These are phyloP conservation scores for Pseudonitzschia pungens DNA, from an alignment of 108 stramenopile species.

Conservation along the genomic window DNA sequence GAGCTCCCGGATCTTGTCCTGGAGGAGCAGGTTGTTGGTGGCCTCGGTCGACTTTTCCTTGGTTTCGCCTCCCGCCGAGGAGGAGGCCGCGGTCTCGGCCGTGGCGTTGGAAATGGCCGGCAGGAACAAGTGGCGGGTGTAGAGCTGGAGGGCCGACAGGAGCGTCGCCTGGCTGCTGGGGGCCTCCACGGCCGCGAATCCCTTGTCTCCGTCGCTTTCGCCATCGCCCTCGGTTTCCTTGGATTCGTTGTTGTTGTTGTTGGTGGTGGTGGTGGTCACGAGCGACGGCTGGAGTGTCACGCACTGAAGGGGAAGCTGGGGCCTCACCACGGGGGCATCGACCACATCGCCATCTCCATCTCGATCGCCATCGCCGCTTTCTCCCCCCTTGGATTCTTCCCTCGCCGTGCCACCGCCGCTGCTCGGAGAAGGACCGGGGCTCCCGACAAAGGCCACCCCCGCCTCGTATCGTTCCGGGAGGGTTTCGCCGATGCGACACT, in stretches of 20 bases:
- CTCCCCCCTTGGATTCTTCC: not conserved
- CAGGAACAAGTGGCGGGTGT: slow-evolving; percentile 77
- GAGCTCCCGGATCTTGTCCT: slow-evolving; percentile 75
- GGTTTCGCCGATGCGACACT: slow-evolving; percentile 29
- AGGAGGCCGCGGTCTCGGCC: slow-evolving; percentile 19
- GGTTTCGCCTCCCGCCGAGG: slow-evolving; percentile 1
- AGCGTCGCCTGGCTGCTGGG: slow-evolving; percentile 32
- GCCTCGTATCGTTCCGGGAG: slow-evolving; percentile 34
- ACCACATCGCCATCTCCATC: slow-evolving; percentile 15
- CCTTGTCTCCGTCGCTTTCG: not conserved
- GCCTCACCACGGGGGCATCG: not conserved
- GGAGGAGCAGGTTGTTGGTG: slow-evolving; percentile 40
- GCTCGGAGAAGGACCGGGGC: not conserved
- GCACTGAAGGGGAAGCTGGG: slow-evolving; percentile 32
- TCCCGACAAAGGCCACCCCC: slow-evolving; percentile 38
- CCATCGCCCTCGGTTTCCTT: slow-evolving; percentile 26
- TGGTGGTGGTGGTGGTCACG: not conserved
- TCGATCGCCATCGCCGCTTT: not conserved
- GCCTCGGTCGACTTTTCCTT: slow-evolving; percentile 7
- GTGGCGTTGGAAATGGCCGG: slow-evolving; percentile 50
- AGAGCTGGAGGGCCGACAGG: slow-evolving; percentile 58
- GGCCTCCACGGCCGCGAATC: not conserved
- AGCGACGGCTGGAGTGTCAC: slow-evolving; percentile 38
- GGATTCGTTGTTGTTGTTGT: not conserved
- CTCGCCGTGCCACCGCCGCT: not conserved